Evolutionary conservation across 2,329 filamentous ascomycete genomes (phyloP).

Genomic region (Botrytis cinerea): DNA sequence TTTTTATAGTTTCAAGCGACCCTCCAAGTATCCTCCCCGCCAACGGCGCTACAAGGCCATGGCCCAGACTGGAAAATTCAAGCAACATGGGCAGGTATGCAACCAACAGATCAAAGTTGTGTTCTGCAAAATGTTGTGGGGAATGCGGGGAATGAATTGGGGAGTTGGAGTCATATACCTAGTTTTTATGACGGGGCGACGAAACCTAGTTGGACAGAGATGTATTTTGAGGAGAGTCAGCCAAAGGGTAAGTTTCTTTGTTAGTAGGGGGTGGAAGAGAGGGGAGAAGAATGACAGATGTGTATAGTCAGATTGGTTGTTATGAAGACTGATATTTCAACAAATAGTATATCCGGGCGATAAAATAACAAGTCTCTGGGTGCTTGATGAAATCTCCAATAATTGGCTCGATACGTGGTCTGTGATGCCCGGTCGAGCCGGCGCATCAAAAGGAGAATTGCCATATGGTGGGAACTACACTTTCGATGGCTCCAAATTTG

Average conservation of each 20-base stretch:
- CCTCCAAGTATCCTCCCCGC: background rate
- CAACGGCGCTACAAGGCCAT: constrained; percentile 10
- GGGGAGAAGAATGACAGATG: background rate
- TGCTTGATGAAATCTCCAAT: background rate
- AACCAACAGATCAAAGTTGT: constrained; percentile 29
- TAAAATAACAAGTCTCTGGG: constrained; percentile 16
- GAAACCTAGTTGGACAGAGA: constrained; percentile 4
- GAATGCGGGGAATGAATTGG: constrained; percentile 1
- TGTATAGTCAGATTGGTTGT: too few species aligned
- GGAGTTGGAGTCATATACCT: constrained; percentile 15
- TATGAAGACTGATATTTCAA: background rate
- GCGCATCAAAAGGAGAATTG: constrained; percentile 1
- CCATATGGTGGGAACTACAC: constrained; percentile 13
- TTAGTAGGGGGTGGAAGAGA: background rate
- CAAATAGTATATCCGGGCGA: constrained; percentile 21
- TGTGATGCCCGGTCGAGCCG: constrained; percentile 2
- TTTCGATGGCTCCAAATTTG: constrained; percentile 12
- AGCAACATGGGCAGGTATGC: constrained; percentile 11
- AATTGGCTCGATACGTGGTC: constrained; percentile 23
- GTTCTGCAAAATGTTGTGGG: constrained; percentile 23
- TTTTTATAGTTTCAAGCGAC: constrained; percentile 1
- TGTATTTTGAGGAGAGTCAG: constrained; percentile 15
- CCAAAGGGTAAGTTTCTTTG: constrained; percentile 1
- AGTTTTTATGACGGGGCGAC: constrained; percentile 20
- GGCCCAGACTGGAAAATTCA: constrained; percentile 4